Percentiles rank a stretch among this genome's conserved stretches.
Conservation (phyloP, 2,329 filamentous ascomycete genomes). For the Passalora sequoiae region DNA sequence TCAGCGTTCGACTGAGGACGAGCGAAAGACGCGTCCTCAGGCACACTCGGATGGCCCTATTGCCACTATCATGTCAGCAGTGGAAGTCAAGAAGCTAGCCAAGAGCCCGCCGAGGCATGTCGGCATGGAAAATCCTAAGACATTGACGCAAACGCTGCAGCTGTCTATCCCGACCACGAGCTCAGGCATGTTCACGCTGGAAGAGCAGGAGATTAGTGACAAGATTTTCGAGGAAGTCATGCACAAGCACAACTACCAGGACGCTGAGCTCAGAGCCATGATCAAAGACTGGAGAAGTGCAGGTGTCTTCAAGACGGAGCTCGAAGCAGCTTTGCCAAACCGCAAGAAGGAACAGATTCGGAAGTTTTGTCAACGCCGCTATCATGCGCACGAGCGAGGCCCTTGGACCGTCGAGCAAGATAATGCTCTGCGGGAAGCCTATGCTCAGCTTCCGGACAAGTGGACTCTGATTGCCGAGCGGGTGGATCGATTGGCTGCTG, state of each 20-base stretch:
- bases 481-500: constrained; percentile 60
- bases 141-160: not conserved
- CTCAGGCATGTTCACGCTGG: constrained; percentile 12
- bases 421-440: constrained; percentile 46
- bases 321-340: constrained; percentile 30
- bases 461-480: constrained; percentile 60
- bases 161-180: not conserved
- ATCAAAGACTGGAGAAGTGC: constrained; percentile 31
- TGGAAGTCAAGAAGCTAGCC: not conserved
- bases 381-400: constrained; percentile 59
- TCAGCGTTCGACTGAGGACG: too few species aligned
- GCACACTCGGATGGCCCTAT: too few species aligned
- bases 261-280: constrained; percentile 19
- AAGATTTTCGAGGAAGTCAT: constrained; percentile 23
- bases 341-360: constrained; percentile 35
- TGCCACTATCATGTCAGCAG: too few species aligned
- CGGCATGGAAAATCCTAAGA: not conserved
- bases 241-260: constrained; percentile 13
- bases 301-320: constrained; percentile 27
- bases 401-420: constrained; percentile 58
- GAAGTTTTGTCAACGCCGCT: constrained; percentile 54
- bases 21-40: too few species aligned
- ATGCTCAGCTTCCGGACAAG: constrained; percentile 48
- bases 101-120: not conserved
- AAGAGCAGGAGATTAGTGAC: constrained; percentile 27